A percentile compares a stretch with the other conserved stretches of the same genome.
Evolutionary conservation across 1,284 basidiomycete species (phyloP).

Genomic region (Ganoderma lucidum): DNA sequence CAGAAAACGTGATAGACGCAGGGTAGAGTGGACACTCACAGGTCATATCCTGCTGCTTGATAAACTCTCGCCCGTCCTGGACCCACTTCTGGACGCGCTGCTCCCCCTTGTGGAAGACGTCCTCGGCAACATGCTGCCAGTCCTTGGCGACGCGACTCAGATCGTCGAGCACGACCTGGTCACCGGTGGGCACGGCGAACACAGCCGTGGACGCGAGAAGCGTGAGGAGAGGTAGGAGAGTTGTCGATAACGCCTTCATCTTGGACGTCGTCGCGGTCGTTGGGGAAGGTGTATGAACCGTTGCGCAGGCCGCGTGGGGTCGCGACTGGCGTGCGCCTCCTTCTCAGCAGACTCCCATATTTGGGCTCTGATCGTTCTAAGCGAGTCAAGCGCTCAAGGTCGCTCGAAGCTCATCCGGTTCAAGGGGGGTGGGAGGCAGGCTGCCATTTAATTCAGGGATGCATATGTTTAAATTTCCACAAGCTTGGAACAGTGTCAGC

Average conservation of each 20-base stretch:
- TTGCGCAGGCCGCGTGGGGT: neutral
- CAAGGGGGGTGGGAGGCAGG: too few species aligned
- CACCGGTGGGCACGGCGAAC: slow-evolving; percentile 28
- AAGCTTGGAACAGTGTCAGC: too few species aligned
- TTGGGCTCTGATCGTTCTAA: neutral
- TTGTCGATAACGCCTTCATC: slow-evolving; percentile 28
- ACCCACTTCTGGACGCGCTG: slow-evolving; percentile 29
- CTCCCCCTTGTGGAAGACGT: slow-evolving; percentile 24
- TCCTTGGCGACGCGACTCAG: slow-evolving; percentile 21
- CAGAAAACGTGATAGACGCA: neutral
- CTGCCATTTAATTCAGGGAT: too few species aligned
- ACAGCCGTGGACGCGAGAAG: slow-evolving; percentile 26
- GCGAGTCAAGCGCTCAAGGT: too few species aligned
- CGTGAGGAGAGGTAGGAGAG: slow-evolving; percentile 21
- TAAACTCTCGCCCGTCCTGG: slow-evolving; percentile 28
- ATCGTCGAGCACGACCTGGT: slow-evolving; percentile 29
- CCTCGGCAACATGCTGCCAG: slow-evolving; percentile 26
- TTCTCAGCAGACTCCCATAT: neutral
- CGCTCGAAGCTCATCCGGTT: too few species aligned
- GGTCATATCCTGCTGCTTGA: slow-evolving; percentile 30
- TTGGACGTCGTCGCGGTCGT: slow-evolving; percentile 25
- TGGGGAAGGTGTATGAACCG: neutral
- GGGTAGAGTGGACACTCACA: slow-evolving; percentile 18
- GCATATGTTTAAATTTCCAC: too few species aligned
- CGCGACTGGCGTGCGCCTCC: neutral